Percentiles rank a stretch among this genome's conserved stretches.
These are phyloP conservation scores for Wickerhamiella infanticola DNA, from an alignment of 1,139 yeast genomes.

Conservation along the genomic window DNA sequence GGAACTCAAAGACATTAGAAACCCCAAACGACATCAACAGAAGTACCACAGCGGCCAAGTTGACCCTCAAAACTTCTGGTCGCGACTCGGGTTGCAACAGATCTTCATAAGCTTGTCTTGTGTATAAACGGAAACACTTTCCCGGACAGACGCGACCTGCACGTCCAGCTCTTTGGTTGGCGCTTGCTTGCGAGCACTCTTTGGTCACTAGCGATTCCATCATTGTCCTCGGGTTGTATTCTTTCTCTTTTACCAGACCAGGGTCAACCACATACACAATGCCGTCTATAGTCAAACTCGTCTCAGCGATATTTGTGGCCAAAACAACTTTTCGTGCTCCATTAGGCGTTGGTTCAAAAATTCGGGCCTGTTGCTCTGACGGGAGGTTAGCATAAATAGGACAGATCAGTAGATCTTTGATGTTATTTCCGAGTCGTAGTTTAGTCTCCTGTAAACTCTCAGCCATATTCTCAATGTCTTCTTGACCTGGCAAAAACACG, in stretches of 20 bases:
- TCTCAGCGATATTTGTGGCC: slow-evolving; percentile 95
- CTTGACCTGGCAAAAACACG: slow-evolving; percentile 87
- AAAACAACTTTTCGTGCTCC: slow-evolving; percentile 72
- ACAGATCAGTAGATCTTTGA: slow-evolving; percentile 53
- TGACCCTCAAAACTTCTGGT: slow-evolving; percentile 80
- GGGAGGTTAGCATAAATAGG: slow-evolving; percentile 92
- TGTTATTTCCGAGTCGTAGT: slow-evolving; percentile 44
- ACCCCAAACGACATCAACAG: slow-evolving; percentile 68
- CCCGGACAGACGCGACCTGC: slow-evolving; percentile 98
- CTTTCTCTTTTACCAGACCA: slow-evolving; percentile 92
- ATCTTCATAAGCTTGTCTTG: slow-evolving; percentile 70
- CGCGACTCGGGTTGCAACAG: slow-evolving; percentile 67
- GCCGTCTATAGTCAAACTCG: slow-evolving; percentile 94
- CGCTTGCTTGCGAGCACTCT: slow-evolving; percentile 87
- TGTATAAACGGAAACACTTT: slow-evolving; percentile 74
- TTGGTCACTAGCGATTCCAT: slow-evolving; percentile 79
- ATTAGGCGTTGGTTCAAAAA: slow-evolving; percentile 78
- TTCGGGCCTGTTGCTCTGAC: slow-evolving; percentile 60
- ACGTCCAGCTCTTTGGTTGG: slow-evolving; percentile 92
- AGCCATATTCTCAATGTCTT: slow-evolving; percentile 75
- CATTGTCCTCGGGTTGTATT: slow-evolving; percentile 73
- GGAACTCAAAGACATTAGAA: slow-evolving; percentile 65
- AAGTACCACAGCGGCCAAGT: slow-evolving; percentile 60
- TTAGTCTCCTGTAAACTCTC: slow-evolving; percentile 54
- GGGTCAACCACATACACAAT: slow-evolving; percentile 96